Evolutionary conservation across 2,329 filamentous ascomycete species (phyloP).

Genomic region (Pyrenochaeta sp.): DNA sequence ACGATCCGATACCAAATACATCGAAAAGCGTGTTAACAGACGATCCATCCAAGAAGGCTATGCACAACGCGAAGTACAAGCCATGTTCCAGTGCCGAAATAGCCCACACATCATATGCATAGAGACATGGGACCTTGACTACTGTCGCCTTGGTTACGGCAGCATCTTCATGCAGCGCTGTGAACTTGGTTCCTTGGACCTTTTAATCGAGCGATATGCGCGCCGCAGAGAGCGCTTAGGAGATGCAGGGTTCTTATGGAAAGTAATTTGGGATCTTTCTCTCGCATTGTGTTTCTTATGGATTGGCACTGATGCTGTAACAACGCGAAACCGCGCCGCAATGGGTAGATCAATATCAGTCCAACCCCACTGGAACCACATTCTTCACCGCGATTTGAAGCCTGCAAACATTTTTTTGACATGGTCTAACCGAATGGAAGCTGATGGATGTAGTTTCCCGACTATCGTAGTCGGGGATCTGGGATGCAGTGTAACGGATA

Average conservation of each 20-base stretch:
- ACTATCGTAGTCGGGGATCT: constrained; percentile 21
- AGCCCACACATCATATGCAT: constrained; percentile 8
- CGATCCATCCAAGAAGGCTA: neutral
- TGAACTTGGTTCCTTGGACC: constrained; percentile 23
- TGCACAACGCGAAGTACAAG: constrained; percentile 7
- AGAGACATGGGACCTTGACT: constrained; percentile 1
- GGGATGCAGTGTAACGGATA: constrained; percentile 5
- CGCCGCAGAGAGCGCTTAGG: neutral
- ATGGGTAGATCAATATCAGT: neutral
- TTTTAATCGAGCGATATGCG: constrained; percentile 6
- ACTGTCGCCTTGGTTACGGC: neutral
- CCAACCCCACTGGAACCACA: constrained; percentile 6
- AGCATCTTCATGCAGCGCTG: constrained; percentile 22
- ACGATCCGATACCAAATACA: neutral
- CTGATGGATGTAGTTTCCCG: constrained; percentile 2
- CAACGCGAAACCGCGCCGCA: neutral
- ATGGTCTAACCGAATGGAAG: neutral
- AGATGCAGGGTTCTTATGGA: constrained; percentile 24
- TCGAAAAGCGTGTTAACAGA: constrained; percentile 8
- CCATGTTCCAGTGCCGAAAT: neutral
- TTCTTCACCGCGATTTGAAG: constrained; percentile 28
- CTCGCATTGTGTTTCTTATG: constrained; percentile 21
- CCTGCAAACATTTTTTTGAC: constrained; percentile 25
- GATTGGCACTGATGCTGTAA: constrained; percentile 5
- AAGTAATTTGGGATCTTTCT: constrained; percentile 15